phyloP scores from a whole-genome alignment of 1,139 yeast genomes.

The Zygosaccharomyces pseudobailii region DNA sequence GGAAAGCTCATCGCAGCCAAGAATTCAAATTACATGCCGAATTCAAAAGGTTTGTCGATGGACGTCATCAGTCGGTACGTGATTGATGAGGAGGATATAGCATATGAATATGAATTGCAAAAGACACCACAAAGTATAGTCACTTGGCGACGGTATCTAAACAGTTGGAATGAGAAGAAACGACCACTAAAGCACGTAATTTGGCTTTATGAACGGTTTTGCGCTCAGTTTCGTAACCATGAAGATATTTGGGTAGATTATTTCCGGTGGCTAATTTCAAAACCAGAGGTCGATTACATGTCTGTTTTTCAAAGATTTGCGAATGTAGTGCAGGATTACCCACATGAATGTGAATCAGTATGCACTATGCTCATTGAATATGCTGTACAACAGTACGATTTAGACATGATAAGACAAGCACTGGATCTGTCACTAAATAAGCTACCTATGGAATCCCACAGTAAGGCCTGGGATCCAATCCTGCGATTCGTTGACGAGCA shows the following conservation, averaged over 20 bases:
- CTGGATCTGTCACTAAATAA: conserved; percentile 52
- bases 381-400: conserved; percentile 38
- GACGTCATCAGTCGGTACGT: conserved; percentile 13
- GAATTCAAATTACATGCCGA: not conserved
- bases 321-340: conserved; percentile 42
- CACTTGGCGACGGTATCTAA: conserved; percentile 30
- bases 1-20: conserved; percentile 1
- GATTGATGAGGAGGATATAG: conserved; percentile 26
- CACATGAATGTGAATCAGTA: conserved; percentile 42
- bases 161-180: conserved; percentile 18
- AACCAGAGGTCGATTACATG: conserved; percentile 1
- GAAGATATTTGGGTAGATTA: conserved; percentile 25
- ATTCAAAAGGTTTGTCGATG: conserved; percentile 1
- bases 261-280: conserved; percentile 14
- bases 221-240: conserved; percentile 17
- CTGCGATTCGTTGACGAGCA: conserved; percentile 43
- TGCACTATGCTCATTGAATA: conserved; percentile 56
- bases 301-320: conserved; percentile 40
- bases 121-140: conserved; percentile 17
- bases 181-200: conserved; percentile 15
- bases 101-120: conserved; percentile 32
- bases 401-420: conserved; percentile 43
- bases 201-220: conserved; percentile 32
- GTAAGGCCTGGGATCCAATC: conserved; percentile 53
- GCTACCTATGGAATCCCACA: conserved; percentile 52